Evolutionary conservation across 768 basidiomycete species (phyloP).

Genomic region (Inosperma sp.): DNA sequence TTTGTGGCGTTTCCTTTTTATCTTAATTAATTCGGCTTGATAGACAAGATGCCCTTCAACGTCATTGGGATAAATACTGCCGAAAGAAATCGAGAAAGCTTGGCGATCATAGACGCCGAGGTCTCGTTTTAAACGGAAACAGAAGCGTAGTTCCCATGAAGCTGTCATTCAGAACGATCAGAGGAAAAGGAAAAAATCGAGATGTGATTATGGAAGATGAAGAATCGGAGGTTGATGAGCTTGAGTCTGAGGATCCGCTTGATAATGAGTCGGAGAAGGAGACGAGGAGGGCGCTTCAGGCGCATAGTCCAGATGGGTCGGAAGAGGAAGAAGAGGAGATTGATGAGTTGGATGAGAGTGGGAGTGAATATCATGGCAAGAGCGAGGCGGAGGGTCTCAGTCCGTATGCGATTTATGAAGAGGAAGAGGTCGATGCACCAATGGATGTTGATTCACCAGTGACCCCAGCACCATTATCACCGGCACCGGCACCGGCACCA

Average conservation of each 20-base stretch:
- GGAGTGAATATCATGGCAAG: not conserved
- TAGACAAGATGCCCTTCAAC: constrained; percentile 24
- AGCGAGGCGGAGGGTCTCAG: constrained; percentile 9
- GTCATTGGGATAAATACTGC: constrained; percentile 23
- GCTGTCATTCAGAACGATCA: no score
- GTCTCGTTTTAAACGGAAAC: not conserved
- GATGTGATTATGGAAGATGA: constrained; percentile 1
- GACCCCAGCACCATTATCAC: constrained; percentile 1
- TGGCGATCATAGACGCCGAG: constrained; percentile 7
- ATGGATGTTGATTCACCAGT: not conserved
- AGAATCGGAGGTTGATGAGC: constrained; percentile 7
- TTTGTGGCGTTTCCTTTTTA: not conserved
- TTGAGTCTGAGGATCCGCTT: constrained; percentile 7
- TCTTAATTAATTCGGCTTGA: not conserved
- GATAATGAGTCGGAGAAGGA: constrained; percentile 2
- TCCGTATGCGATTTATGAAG: not conserved
- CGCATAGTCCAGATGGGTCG: not conserved
- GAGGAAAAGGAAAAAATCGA: no score
- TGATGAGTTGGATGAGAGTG: constrained; percentile 10
- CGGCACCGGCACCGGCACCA: not conserved
- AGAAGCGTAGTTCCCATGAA: not conserved
- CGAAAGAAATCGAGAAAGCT: constrained; percentile 17
- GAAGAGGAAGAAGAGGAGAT: constrained; percentile 6
- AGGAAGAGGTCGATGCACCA: not conserved
- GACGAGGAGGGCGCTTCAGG: not conserved